Base-by-base conservation (phyloP, 2,329 filamentous ascomycete genomes). In the Colletotrichum chlorophyti region DNA sequence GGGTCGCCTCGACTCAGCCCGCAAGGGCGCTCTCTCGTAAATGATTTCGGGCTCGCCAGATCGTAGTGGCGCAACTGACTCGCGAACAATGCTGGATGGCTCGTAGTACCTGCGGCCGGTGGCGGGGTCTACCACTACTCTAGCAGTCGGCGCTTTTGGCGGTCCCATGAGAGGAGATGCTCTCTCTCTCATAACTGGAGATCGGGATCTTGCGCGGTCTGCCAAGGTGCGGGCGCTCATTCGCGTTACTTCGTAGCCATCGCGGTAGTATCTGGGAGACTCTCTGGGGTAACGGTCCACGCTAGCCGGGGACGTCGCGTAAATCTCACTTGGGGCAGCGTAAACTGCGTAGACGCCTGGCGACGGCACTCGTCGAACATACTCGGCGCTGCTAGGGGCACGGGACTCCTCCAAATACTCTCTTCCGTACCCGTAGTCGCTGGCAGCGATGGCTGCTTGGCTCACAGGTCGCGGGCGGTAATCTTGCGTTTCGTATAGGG, bases 21-120 rank as follows among this genome's bases (percentile, higher is more conserved):
- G 81, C 19, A 79, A 76, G 1, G 81, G 77, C 11, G 80, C 73
- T 64, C 88, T 83, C 67, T 94, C 91, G 65, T 93, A 92, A 38
- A 88, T 72, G 49, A 86, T 69, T 53, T 87, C 83, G 21, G 79
- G 74, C 26, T 87, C 84, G 14, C 78, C 19, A 70, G 68, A 31
- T 70, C 68, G 43, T 11, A 53, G 47, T 27, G 14, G 79, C 5
- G 81, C 83, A 14, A 82, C 77, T 7, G 85, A 86, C 46, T 83
- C 83, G 42, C 83, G 75, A 17, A 79, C 68, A 15, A 78, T 62
- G 19, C 78, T 65, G 21, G 71, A 65, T 23, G 85, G 83, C 65
- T 88, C 84, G 59, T 82, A 72, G 74, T 93, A 97, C 69, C 91
- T 87, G 70, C 91, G 91, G 35, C 93, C 93, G 72, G 88, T 91